These are phyloP conservation scores for Solanum neorickii DNA, from an alignment of 257 asterid genomes.

Conservation along the genomic window DNA sequence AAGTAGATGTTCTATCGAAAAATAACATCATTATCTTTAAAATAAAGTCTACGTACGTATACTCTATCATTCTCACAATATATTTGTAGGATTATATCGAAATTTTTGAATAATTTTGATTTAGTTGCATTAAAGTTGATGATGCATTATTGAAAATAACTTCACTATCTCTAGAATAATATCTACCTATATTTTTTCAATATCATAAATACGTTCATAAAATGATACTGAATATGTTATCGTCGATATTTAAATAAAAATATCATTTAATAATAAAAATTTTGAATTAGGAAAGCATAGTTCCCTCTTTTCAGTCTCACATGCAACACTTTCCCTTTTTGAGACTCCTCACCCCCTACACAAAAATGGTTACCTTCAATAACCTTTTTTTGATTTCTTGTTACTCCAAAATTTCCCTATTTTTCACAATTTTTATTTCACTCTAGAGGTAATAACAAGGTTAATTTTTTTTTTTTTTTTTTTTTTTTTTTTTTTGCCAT, in stretches of 20 bases:
- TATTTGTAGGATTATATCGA: neutral
- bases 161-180: neutral
- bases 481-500: neutral
- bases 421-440: neutral
- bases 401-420: neutral
- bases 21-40: neutral
- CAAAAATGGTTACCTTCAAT: neutral
- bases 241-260: neutral
- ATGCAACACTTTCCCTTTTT: neutral
- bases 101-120: neutral
- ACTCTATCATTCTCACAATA: neutral
- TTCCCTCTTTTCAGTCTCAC: conserved; percentile 11
- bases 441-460: neutral
- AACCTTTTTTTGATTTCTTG: neutral
- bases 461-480: neutral
- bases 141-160: neutral
- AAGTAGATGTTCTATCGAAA: neutral
- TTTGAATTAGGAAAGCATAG: neutral
- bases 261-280: neutral
- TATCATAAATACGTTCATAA: fast-evolving
- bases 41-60: too few species aligned
- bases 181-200: neutral
- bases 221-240: neutral
- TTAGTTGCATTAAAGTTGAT: neutral
- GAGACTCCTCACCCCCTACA: neutral